phyloP scores from a whole-genome alignment of 2,329 filamentous ascomycete species.

The Clonostachys byssicola region DNA sequence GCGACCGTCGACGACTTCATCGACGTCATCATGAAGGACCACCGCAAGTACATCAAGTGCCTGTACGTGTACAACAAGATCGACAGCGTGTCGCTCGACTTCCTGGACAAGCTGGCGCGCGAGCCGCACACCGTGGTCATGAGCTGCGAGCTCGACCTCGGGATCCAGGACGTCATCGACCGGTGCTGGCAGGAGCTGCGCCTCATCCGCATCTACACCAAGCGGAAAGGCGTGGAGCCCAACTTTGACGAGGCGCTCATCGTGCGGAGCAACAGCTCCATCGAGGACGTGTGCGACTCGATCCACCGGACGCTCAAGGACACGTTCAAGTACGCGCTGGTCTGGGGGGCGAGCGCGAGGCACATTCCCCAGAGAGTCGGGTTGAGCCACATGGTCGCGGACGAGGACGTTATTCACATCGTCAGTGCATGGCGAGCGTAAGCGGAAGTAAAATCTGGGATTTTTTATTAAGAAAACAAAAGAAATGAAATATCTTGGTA shows the following conservation, averaged over 20 bases:
- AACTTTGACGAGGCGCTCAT: conserved; percentile 91
- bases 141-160: conserved; percentile 93
- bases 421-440: conserved; percentile 61
- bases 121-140: conserved; percentile 95
- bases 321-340: conserved; percentile 96
- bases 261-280: conserved; percentile 79
- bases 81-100: conserved; percentile 89
- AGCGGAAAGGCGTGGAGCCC: conserved; percentile 88
- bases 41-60: conserved; percentile 92
- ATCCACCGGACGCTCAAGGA: conserved; percentile 95
- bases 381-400: conserved; percentile 71
- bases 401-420: conserved; percentile 67
- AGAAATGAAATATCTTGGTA: background rate
- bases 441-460: conserved; percentile 3
- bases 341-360: conserved; percentile 94
- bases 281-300: conserved; percentile 96
- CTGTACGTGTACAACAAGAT: conserved; percentile 99
- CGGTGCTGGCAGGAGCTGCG: conserved; percentile 91
- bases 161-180: conserved; percentile 89
- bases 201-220: conserved; percentile 92
- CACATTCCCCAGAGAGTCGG: conserved; percentile 94
- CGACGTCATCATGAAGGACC: conserved; percentile 98
- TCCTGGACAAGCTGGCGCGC: conserved; percentile 84
- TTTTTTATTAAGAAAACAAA: background rate
- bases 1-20: conserved; percentile 98